These are phyloP conservation scores for Whalleya microplaca DNA, from an alignment of 2,329 filamentous ascomycete genomes.

Conservation along the genomic window DNA sequence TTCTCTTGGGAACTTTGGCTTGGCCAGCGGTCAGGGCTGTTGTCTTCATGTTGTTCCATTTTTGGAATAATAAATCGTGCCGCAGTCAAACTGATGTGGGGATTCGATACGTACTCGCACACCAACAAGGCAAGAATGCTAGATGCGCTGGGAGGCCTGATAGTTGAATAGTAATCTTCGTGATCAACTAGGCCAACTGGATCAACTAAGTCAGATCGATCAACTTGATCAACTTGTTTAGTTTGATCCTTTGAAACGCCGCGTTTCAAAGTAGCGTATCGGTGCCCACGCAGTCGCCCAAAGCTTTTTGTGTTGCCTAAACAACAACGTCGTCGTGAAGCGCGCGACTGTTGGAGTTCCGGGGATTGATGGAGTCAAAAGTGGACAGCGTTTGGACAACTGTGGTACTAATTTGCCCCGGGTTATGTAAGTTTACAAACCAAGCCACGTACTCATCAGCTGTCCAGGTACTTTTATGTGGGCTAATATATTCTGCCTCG, in stretches of 20 bases:
- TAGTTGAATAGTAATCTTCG: background rate
- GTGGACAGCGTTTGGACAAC: background rate
- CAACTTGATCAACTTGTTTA: background rate
- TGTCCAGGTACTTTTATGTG: background rate
- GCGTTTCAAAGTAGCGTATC: background rate
- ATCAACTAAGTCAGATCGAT: too few species aligned
- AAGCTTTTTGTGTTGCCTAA: background rate
- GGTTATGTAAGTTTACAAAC: background rate
- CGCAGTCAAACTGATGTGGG: background rate
- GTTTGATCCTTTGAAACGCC: background rate
- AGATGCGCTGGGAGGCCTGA: background rate
- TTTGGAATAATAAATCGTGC: constrained; percentile 12
- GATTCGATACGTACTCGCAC: background rate
- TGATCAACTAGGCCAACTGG: background rate
- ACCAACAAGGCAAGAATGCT: background rate
- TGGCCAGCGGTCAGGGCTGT: constrained; percentile 26
- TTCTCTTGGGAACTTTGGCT: constrained; percentile 43
- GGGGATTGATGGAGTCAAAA: background rate
- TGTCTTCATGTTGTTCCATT: constrained; percentile 36
- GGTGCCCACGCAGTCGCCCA: background rate
- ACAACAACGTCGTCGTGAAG: background rate
- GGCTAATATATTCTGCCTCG: background rate
- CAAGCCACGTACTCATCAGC: background rate
- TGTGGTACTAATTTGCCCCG: background rate
- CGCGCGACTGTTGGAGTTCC: background rate